These are phyloP conservation scores for Fusarium denticulatum DNA, from an alignment of 2,329 filamentous ascomycete genomes.

Conservation along the genomic window DNA sequence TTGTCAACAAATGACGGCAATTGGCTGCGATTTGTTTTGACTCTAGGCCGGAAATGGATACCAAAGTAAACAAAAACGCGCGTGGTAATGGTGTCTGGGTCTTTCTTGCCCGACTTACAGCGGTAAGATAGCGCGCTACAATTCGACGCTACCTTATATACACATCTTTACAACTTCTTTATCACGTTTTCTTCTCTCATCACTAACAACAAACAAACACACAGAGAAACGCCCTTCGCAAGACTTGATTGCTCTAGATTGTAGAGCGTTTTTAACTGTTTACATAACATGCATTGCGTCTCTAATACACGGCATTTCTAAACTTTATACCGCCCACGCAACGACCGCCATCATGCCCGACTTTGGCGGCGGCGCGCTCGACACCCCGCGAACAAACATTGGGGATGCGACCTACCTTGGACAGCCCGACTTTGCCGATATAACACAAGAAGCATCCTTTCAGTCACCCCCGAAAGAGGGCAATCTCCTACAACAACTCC, in stretches of 20 bases:
- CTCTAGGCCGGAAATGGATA: constrained; percentile 49
- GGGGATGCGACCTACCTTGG: constrained; percentile 87
- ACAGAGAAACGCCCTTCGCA: constrained; percentile 4
- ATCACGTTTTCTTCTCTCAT: constrained; percentile 26
- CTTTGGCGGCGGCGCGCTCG: constrained; percentile 70
- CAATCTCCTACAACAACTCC: constrained; percentile 79
- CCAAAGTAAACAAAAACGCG: constrained; percentile 57
- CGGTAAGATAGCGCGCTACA: constrained; percentile 35
- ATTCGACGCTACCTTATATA: constrained; percentile 19
- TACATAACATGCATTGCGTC: constrained; percentile 35
- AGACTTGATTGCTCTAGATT: background rate
- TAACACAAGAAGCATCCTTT: constrained; percentile 89
- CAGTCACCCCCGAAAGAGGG: constrained; percentile 75
- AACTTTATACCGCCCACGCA: constrained; percentile 22
- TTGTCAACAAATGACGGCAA: background rate
- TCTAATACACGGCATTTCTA: constrained; percentile 32
- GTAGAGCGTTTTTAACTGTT: constrained; percentile 1
- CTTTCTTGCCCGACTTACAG: constrained; percentile 29
- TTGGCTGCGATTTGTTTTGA: constrained; percentile 35
- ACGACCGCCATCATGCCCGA: constrained; percentile 66
- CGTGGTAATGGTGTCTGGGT: constrained; percentile 33
- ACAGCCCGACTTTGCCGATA: constrained; percentile 75
- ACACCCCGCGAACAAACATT: constrained; percentile 86
- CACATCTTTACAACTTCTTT: constrained; percentile 28
- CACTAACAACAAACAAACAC: constrained; percentile 35